Base-by-base conservation (phyloP, 768 basidiomycete genomes). In the Paxillus involutus region DNA sequence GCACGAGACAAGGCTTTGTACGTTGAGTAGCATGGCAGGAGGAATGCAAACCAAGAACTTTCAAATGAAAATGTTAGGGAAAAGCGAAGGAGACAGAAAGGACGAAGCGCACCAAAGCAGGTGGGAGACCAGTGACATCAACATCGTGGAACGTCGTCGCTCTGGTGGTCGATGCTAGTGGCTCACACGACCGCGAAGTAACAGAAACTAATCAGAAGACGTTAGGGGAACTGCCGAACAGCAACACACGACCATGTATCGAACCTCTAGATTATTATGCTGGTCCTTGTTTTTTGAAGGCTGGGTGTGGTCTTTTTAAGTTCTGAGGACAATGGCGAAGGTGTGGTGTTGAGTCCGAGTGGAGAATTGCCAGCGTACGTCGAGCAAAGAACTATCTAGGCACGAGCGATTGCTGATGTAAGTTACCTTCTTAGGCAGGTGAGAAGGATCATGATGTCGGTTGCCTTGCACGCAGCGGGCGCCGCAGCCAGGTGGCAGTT, bases 11-110 rank as follows among this genome's bases (percentile, higher is more conserved):
- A 71, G 11, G 84, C 82, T 68, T 90, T 88, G 78, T 79, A 87
- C 9, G 86, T 88, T 3, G 77, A 71, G 59, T 80, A 89, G 56
- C 75, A 77, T 0, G 88, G 88, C 5, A 88, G 70, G 1, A 83
- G 72, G 63, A 86, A 85, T 0, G 82, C 84, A 58, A 89, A 87
- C 85, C 85, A 89, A 46, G 85, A 85, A 64, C 86, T 87, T 64
- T 10, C 47, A 35, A n/a, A 37, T 0, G 33, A 42, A 5, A 8
- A 33, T 11, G 11, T 41, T 37, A 53, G 48, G 53, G 12, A 24
- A 6, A 14, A 54, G 44, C 14, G 53, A 4, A 6, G 13, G 14
- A 33, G 49, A 13, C 0, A 45, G 1, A n/a, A 37, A 16, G 32
- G 16, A 6, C 6, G 44, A 45, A 39, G 58, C 64, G 17, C 45